Evolutionary conservation across 768 basidiomycete genomes (phyloP), one percentile per base, ranked within the genome.

Genomic region (Mycena venus): DNA sequence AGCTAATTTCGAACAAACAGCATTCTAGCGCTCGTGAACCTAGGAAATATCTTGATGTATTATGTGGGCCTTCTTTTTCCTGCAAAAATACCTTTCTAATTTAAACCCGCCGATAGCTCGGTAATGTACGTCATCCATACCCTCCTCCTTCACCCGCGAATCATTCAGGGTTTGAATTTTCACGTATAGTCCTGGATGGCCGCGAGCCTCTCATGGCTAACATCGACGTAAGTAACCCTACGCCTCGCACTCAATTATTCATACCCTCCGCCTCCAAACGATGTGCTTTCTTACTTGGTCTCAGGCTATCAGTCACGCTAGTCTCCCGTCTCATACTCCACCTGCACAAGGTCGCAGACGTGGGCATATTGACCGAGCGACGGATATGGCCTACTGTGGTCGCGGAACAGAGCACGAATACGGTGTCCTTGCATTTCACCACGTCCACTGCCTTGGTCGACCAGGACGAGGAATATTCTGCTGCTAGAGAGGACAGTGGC

Each of bases 41-140:
- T 53, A 3, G 63, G 29, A 11, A 66, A 66, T n/a, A 55, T 66
- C 27, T 25, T 66, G 2, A 66, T 66, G 65, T 66, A 36, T 29
- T 55, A 55, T 10, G 65, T 66, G 23, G 23, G 34, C 6, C 4
- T 4, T 64, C 62, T 34, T 31, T 36, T 14, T 23, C 17, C 36
- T 8, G n/a, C n/a, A n/a, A n/a, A n/a, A n/a, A n/a, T n/a, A n/a
- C n/a, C n/a, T n/a, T n/a, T n/a, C n/a, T n/a, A n/a, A n/a, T n/a
- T n/a, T n/a, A n/a, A n/a, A n/a, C n/a, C n/a, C n/a, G n/a, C 14
- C 49, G 3, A 8, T 29, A 66, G 65, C 23, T 66, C 11, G 65
- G 65, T 15, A 31, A 66, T 38, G 65, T 66, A 31, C 21, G 23
- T 1, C 32, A 17, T 21, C 6, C 31, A 21, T n/a, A n/a, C n/a